Conservation (phyloP, 306 rosid species). For the Argentina anserina region DNA sequence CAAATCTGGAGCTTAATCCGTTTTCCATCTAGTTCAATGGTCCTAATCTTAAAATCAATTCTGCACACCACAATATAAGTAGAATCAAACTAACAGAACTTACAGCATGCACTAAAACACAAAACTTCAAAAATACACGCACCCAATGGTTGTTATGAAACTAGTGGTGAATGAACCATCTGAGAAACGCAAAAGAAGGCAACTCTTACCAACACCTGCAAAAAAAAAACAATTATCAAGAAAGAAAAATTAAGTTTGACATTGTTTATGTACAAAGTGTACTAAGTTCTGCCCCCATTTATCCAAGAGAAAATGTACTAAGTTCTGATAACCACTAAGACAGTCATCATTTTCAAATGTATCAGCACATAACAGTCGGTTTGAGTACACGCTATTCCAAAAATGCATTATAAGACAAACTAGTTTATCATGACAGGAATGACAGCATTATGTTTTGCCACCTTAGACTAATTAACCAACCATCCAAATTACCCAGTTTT, state of each 20-base stretch:
- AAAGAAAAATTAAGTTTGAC: background rate
- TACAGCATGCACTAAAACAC: slow-evolving; percentile 6
- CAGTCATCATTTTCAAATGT: background rate
- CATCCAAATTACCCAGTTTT: background rate
- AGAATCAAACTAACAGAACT: slow-evolving; percentile 8
- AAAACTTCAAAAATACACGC: slow-evolving; percentile 31
- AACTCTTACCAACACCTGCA: slow-evolving; percentile 99
- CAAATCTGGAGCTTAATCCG: slow-evolving; percentile 92
- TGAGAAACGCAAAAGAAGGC: slow-evolving; percentile 92
- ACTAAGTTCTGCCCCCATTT: no score
- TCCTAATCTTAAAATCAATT: slow-evolving; percentile 87
- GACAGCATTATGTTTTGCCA: background rate
- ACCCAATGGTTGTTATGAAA: slow-evolving; percentile 96
- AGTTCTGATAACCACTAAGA: background rate
- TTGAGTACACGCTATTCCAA: background rate
- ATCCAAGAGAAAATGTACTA: no score
- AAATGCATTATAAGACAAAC: background rate
- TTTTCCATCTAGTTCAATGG: slow-evolving; percentile 93
- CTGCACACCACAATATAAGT: slow-evolving; percentile 47
- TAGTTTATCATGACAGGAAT: background rate
- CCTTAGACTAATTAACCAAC: background rate
- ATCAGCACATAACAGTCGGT: background rate
- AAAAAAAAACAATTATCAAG: slow-evolving; percentile 13
- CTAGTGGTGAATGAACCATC: slow-evolving; percentile 95
- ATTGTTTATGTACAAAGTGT: background rate